phyloP scores from a whole-genome alignment of 305 asterid genomes.

The Fraxinus platypoda region DNA sequence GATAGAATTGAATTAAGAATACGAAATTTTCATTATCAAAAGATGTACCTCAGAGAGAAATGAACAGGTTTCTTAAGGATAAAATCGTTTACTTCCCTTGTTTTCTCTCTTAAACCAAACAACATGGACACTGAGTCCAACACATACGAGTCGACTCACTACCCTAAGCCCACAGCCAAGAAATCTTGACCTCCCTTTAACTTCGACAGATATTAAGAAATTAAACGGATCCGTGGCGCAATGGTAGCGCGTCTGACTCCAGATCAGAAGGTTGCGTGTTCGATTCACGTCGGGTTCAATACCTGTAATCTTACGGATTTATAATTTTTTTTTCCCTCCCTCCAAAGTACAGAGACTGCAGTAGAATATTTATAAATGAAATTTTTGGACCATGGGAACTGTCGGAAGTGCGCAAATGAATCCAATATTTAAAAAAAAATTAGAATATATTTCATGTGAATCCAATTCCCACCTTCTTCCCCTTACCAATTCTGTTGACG shows the following conservation, averaged over 20 bases:
- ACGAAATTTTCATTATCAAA: conserved; percentile 1
- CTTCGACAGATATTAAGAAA: no score
- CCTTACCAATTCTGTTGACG: not conserved
- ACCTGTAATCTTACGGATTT: not conserved
- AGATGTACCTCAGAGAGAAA: conserved; percentile 23
- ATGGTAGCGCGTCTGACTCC: conserved; percentile 96
- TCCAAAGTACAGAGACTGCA: not conserved
- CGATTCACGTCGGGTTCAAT: conserved; percentile 51
- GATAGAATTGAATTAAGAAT: not conserved
- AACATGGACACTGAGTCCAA: not conserved
- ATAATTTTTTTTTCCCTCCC: not conserved
- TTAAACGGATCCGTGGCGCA: conserved; percentile 50
- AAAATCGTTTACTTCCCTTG: not conserved
- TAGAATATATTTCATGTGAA: not conserved
- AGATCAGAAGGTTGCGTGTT: conserved; percentile 95
- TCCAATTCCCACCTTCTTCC: not conserved
- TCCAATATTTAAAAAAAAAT: not conserved
- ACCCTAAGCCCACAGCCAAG: not conserved
- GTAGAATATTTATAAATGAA: not conserved
- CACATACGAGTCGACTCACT: not conserved
- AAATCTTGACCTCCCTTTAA: not conserved
- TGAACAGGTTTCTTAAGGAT: not conserved
- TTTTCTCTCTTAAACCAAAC: not conserved
- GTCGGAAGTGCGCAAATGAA: no score
- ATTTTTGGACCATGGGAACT: not conserved